These are phyloP conservation scores for Erythrophleum fordii DNA, from an alignment of 306 rosid species.

Conservation along the genomic window DNA sequence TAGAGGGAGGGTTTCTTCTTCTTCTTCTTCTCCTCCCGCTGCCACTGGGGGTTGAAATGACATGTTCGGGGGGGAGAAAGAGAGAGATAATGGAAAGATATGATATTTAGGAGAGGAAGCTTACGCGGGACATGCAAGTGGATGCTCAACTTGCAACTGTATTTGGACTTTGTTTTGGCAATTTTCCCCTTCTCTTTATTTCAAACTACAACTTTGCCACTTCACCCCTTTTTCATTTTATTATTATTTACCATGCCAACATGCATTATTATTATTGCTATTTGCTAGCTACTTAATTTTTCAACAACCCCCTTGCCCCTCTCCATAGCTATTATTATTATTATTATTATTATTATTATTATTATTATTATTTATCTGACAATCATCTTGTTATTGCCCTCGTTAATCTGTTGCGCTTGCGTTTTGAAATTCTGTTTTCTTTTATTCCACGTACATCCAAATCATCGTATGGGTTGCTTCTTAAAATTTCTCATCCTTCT, in stretches of 20 bases:
- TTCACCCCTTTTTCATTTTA: constrained; percentile 1
- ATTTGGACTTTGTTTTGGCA: constrained; percentile 32
- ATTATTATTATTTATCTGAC: no score
- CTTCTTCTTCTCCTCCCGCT: neutral
- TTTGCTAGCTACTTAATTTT: constrained; percentile 3
- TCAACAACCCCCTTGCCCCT: constrained; percentile 19
- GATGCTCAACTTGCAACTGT: constrained; percentile 52
- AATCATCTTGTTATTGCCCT: no score
- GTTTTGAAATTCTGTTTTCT: neutral
- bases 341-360: neutral
- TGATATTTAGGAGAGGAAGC: constrained; percentile 22
- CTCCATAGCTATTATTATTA: neutral
- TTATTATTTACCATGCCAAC: neutral
- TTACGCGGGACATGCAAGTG: constrained; percentile 58
- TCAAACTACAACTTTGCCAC: constrained; percentile 54
- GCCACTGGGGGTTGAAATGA: neutral
- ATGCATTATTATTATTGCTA: constrained; percentile 10
- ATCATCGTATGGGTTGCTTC: neutral
- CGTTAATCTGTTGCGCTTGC: neutral
- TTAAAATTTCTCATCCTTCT: neutral
- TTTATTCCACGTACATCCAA: constrained; percentile 5
- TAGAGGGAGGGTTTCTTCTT: neutral
- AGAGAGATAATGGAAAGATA: neutral
- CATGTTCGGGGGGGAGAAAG: neutral
- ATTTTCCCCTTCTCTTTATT: constrained; percentile 38